phyloP scores from a whole-genome alignment of 2,329 filamentous ascomycete genomes.

The Aspergillus latus region DNA sequence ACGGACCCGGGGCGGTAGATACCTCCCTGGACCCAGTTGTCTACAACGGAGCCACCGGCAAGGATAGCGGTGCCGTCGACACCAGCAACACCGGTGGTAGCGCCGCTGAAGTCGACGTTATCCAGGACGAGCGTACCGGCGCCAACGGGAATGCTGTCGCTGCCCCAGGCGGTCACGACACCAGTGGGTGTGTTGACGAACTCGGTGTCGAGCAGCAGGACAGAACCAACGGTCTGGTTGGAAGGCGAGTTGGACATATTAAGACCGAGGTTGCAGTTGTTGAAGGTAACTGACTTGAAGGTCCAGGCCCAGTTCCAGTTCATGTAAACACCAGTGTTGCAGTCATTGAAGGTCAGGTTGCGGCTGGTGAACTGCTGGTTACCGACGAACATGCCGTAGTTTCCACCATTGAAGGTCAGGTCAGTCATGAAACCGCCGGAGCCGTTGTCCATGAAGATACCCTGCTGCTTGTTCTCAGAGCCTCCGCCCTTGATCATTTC shows the following conservation, averaged over 20 bases:
- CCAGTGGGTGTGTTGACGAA: conserved; percentile 75
- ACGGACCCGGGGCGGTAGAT: conserved; percentile 54
- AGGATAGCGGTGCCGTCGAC: conserved; percentile 62
- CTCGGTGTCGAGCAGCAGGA: conserved; percentile 77
- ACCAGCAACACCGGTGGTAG: conserved; percentile 65
- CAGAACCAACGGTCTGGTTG: conserved; percentile 77
- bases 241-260: conserved; percentile 70
- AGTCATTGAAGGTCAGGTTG: conserved; percentile 78
- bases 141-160: conserved; percentile 61
- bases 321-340: conserved; percentile 80
- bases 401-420: conserved; percentile 78
- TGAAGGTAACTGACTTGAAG: conserved; percentile 72
- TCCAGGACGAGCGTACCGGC: conserved; percentile 83
- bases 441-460: conserved; percentile 82
- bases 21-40: conserved; percentile 77
- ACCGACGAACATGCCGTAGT: conserved; percentile 74
- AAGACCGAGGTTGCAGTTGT: conserved; percentile 72
- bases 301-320: conserved; percentile 92
- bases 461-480: conserved; percentile 66
- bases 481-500: conserved; percentile 70
- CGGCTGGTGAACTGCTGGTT: conserved; percentile 86
- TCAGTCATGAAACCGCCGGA: conserved; percentile 83
- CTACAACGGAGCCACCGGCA: conserved; percentile 66
- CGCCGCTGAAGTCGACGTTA: conserved; percentile 80
- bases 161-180: conserved; percentile 71